Percentiles rank a stretch among this genome's conserved stretches.
These are phyloP conservation scores for Trypethelium eluteriae DNA, from an alignment of 495 filamentous ascomycete species.

Conservation along the genomic window DNA sequence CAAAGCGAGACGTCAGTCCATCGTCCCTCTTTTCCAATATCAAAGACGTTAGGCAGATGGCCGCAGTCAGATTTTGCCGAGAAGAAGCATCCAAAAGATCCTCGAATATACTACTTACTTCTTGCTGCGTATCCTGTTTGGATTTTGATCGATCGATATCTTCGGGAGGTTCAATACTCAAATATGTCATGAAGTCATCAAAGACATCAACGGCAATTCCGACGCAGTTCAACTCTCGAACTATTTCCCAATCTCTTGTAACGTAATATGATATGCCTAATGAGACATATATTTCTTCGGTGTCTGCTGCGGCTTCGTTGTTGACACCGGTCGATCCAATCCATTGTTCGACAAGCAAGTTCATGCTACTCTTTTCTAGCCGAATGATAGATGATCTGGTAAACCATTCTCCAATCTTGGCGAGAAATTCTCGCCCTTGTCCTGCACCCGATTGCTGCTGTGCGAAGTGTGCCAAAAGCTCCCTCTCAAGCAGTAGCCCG, in stretches of 20 bases:
- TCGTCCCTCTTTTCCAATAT: background rate
- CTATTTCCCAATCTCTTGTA: constrained; percentile 5
- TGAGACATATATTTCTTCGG: background rate
- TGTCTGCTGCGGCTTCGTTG: background rate
- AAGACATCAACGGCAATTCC: background rate
- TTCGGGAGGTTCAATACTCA: background rate
- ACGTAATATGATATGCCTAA: background rate
- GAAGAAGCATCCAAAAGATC: constrained; percentile 5
- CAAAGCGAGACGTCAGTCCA: background rate
- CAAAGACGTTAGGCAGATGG: background rate
- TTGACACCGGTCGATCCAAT: background rate
- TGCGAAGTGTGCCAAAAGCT: background rate
- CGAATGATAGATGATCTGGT: constrained; percentile 2
- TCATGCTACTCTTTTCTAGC: background rate
- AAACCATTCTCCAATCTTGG: background rate
- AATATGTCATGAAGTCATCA: background rate
- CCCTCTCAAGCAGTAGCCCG: background rate
- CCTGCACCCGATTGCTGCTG: background rate
- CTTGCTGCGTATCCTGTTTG: background rate
- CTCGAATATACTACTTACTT: background rate
- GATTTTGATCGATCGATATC: background rate
- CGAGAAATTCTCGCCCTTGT: background rate
- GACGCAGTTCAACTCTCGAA: background rate
- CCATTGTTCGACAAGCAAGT: constrained; percentile 4
- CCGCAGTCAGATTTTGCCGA: background rate